A percentile compares a stretch with the other conserved stretches of the same genome.
phyloP scores from a whole-genome alignment of 2,329 filamentous ascomycete genomes.

The Pyrenophora graminea region DNA sequence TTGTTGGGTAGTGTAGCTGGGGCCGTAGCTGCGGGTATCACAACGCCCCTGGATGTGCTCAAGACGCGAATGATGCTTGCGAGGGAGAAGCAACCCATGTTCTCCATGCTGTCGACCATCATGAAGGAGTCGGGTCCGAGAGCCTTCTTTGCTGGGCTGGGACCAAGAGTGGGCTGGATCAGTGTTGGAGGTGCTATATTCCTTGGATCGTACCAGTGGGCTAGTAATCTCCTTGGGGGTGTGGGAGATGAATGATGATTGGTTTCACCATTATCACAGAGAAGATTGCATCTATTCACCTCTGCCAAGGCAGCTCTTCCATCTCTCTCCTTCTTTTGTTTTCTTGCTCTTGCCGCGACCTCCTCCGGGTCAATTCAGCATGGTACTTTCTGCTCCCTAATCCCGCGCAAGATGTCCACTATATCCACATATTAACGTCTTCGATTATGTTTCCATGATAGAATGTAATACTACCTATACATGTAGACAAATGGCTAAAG shows the following conservation, averaged over 20 bases:
- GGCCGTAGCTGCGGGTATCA: constrained; percentile 81
- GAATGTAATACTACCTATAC: too few species aligned
- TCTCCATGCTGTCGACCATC: constrained; percentile 66
- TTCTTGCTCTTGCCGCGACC: too few species aligned
- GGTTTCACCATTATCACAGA: too few species aligned
- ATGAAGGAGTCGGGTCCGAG: constrained; percentile 65
- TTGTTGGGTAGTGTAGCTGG: constrained; percentile 83
- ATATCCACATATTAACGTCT: too few species aligned
- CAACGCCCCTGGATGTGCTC: constrained; percentile 91
- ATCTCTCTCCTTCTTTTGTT: too few species aligned
- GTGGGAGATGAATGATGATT: constrained; percentile 20
- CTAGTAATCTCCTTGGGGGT: constrained; percentile 71
- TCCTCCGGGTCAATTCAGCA: too few species aligned
- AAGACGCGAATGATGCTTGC: constrained; percentile 97
- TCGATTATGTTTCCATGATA: too few species aligned
- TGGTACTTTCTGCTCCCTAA: too few species aligned
- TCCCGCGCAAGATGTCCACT: too few species aligned
- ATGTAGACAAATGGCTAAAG: too few species aligned
- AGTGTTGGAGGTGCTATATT: constrained; percentile 93
- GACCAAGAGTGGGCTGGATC: constrained; percentile 91
- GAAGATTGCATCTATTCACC: too few species aligned
- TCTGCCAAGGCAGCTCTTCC: too few species aligned
- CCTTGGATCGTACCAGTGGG: constrained; percentile 89
- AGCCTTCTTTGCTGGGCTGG: constrained; percentile 76
- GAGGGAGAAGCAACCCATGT: constrained; percentile 65